A percentile compares a stretch with the other conserved stretches of the same genome.
These are phyloP conservation scores for Gossypium stocksii DNA, from an alignment of 345 rosid genomes.

Conservation along the genomic window DNA sequence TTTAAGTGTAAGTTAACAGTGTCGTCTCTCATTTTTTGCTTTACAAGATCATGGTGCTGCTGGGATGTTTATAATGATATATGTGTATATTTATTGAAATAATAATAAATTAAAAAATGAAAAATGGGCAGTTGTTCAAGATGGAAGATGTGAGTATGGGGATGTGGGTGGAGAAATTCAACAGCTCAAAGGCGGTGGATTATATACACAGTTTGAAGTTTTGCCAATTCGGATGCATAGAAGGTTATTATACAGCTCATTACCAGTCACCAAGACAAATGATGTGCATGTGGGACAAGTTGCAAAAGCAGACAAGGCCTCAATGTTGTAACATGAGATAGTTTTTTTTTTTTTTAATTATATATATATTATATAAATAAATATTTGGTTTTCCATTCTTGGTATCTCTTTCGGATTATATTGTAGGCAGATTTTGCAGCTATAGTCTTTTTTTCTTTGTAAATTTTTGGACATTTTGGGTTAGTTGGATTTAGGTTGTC, in stretches of 20 bases:
- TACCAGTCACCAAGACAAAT: slow-evolving; percentile 96
- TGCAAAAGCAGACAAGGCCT: slow-evolving; percentile 47
- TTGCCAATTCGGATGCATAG: slow-evolving; percentile 91
- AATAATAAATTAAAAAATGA: not conserved
- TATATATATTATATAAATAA: not conserved
- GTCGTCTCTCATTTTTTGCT: not conserved
- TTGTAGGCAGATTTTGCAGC: slow-evolving; percentile 28
- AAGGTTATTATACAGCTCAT: slow-evolving; percentile 82
- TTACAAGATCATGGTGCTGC: slow-evolving; percentile 1
- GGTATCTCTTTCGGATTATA: not conserved
- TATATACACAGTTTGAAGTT: slow-evolving; percentile 76
- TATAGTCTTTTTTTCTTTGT: slow-evolving; percentile 8
- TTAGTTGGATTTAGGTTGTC: slow-evolving; percentile 15
- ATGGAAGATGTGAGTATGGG: slow-evolving; percentile 99
- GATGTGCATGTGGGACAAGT: slow-evolving; percentile 84
- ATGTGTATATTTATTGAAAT: not conserved
- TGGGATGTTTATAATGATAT: not conserved
- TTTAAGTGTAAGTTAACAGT: slow-evolving; percentile 50
- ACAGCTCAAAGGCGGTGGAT: slow-evolving; percentile 66
- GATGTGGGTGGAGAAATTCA: slow-evolving; percentile 97
- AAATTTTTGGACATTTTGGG: not conserved
- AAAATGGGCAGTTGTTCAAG: slow-evolving; percentile 65
- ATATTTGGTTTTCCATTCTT: not conserved
- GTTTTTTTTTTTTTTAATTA: not conserved
- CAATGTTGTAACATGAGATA: slow-evolving; percentile 86